A percentile compares a stretch with the other conserved stretches of the same genome.
Conservation (phyloP, 177 flowering plant genomes). For the Telopea speciosissima region DNA sequence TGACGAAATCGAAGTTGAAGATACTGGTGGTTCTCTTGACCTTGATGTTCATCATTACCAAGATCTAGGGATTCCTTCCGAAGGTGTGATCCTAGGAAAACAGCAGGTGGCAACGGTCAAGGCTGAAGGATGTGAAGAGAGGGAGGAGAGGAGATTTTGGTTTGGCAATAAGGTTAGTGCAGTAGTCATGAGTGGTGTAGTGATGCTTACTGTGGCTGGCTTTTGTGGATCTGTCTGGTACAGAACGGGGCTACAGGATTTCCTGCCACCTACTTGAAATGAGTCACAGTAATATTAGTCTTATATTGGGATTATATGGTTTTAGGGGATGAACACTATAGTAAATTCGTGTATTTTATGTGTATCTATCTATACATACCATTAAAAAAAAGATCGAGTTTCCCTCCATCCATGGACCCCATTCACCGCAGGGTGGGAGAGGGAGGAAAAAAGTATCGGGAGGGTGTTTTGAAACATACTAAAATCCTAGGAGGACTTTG, state of each 20-base stretch:
- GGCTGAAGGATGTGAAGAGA: neutral
- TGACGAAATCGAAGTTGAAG: slow-evolving; percentile 11
- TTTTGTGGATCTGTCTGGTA: slow-evolving; percentile 8
- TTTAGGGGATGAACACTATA: too few relatives aligned
- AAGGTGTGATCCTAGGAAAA: slow-evolving; percentile 4
- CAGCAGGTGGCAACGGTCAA: neutral
- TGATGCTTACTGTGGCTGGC: slow-evolving; percentile 14
- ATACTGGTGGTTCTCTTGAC: slow-evolving; percentile 6
- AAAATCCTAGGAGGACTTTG: too few relatives aligned
- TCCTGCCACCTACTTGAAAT: slow-evolving; percentile 10
- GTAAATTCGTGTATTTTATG: too few relatives aligned
- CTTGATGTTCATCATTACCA: neutral
- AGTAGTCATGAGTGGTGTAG: slow-evolving; percentile 8
- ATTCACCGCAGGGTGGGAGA: too few relatives aligned
- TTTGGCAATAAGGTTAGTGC: slow-evolving; percentile 5
- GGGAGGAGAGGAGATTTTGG: slow-evolving; percentile 4
- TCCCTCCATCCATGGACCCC: too few relatives aligned
- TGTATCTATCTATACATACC: too few relatives aligned
- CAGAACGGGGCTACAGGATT: neutral
- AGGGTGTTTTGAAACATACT: too few relatives aligned
- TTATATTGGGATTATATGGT: too few relatives aligned
- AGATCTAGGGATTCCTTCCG: neutral
- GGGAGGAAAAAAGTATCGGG: too few relatives aligned
- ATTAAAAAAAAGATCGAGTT: too few relatives aligned
- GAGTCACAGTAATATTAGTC: too few relatives aligned